phyloP scores from a whole-genome alignment of 139 green algal species.

The Asterochloris erici region DNA sequence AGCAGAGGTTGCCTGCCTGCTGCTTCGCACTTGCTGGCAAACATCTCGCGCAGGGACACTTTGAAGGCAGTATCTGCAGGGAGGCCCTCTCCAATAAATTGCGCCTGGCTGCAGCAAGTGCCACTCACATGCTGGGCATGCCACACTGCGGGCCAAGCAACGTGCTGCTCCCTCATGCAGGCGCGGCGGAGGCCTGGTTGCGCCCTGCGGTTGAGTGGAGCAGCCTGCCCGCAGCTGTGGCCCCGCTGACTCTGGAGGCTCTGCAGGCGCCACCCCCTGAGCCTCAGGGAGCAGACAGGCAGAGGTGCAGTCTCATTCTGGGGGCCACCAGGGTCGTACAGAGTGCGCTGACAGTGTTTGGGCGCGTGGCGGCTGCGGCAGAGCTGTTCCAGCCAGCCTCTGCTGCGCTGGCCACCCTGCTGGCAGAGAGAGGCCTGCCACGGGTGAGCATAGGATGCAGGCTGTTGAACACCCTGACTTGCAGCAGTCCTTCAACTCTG shows the following conservation, averaged over 20 bases:
- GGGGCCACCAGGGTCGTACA: constrained; percentile 41
- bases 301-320: constrained; percentile 29
- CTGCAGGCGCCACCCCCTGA: background rate
- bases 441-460: background rate
- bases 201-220: background rate
- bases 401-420: background rate
- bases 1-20: constrained; percentile 11
- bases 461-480: background rate
- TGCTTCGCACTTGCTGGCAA: background rate
- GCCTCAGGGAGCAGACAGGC: constrained; percentile 8
- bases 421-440: background rate
- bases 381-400: constrained; percentile 44
- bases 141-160: too few relatives aligned
- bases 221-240: background rate
- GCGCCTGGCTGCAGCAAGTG: too few relatives aligned
- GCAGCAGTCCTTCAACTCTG: too few relatives aligned
- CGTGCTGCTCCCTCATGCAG: too few relatives aligned
- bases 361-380: constrained; percentile 32
- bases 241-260: constrained; percentile 19
- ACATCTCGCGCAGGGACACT: too few relatives aligned
- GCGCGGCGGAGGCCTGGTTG: too few relatives aligned
- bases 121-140: too few relatives aligned
- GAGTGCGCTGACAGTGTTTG: constrained; percentile 23
- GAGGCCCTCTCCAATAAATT: too few relatives aligned
- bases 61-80: too few relatives aligned